Conservation (phyloP, 2,329 filamentous ascomycete species). For the Plectosphaerella sp. region DNA sequence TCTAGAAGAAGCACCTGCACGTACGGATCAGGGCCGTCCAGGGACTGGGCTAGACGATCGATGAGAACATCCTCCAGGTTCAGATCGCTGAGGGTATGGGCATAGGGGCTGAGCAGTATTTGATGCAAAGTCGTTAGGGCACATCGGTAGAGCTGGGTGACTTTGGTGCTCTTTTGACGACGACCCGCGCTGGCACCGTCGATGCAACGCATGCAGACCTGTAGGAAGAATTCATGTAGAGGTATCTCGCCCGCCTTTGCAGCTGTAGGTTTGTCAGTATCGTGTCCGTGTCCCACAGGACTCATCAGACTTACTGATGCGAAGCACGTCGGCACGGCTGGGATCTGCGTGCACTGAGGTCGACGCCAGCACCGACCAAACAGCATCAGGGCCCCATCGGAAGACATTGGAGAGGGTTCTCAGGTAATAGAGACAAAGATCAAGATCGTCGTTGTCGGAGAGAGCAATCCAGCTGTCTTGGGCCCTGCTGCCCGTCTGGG, state of each 20-base stretch:
- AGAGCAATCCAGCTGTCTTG: slow-evolving; percentile 28
- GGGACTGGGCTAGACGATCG: slow-evolving; percentile 57
- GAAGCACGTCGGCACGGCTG: slow-evolving; percentile 35
- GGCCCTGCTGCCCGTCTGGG: slow-evolving; percentile 15
- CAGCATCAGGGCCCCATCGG: slow-evolving; percentile 60
- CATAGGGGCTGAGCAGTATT: slow-evolving; percentile 61
- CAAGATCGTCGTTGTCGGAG: slow-evolving; percentile 62
- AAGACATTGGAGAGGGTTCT: slow-evolving; percentile 71
- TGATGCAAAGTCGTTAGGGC: slow-evolving; percentile 67
- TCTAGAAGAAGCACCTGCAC: slow-evolving; percentile 76
- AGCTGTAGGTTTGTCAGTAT: slow-evolving; percentile 25
- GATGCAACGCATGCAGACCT: slow-evolving; percentile 61
- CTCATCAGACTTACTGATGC: slow-evolving; percentile 43
- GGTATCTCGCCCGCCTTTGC: slow-evolving; percentile 52
- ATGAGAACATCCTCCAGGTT: slow-evolving; percentile 70
- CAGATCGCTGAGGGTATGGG: slow-evolving; percentile 52
- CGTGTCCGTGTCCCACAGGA: too few relatives aligned
- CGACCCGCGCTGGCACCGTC: slow-evolving; percentile 32
- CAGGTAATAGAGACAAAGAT: slow-evolving; percentile 74
- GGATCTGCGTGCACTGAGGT: slow-evolving; percentile 48
- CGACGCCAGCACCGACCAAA: slow-evolving; percentile 67
- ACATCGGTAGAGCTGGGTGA: slow-evolving; percentile 65
- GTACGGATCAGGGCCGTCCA: slow-evolving; percentile 59
- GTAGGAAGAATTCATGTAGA: slow-evolving; percentile 64
- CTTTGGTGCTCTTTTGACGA: slow-evolving; percentile 38